Evolutionary conservation across 2,329 filamentous ascomycete species (phyloP).

Genomic region (Hymenoscyphus occultus): DNA sequence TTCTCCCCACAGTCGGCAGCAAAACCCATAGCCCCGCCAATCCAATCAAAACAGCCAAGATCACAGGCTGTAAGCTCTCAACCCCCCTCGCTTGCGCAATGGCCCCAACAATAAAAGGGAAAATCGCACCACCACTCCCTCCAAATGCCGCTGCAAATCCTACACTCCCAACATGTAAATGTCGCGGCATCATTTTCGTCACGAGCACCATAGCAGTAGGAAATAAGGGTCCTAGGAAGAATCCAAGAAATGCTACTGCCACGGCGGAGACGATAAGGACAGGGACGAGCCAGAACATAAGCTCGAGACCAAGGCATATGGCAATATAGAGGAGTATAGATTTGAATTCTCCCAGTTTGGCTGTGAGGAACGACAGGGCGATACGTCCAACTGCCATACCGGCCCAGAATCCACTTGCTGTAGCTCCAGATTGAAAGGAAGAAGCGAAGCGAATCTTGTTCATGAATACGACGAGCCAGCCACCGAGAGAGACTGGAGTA

Average conservation of each 20-base stretch:
- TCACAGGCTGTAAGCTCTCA: constrained; percentile 54
- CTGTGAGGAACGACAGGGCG: constrained; percentile 72
- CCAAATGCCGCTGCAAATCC: constrained; percentile 79
- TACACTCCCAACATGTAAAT: constrained; percentile 75
- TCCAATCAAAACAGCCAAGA: constrained; percentile 46
- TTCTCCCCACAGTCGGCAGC: constrained; percentile 13
- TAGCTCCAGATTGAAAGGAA: constrained; percentile 70
- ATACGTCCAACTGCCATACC: constrained; percentile 75
- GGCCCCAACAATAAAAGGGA: constrained; percentile 66
- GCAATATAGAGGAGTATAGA: constrained; percentile 62
- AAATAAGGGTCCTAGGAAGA: constrained; percentile 78
- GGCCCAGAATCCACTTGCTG: constrained; percentile 79
- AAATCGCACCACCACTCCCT: constrained; percentile 64
- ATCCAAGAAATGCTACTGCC: constrained; percentile 69
- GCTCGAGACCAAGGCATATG: constrained; percentile 59
- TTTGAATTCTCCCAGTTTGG: constrained; percentile 67
- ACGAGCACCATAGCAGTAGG: constrained; percentile 70
- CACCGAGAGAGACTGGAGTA: constrained; percentile 64
- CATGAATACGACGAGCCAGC: constrained; percentile 88
- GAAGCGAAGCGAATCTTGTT: constrained; percentile 68
- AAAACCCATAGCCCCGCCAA: constrained; percentile 23
- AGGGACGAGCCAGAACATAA: constrained; percentile 80
- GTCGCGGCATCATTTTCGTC: constrained; percentile 69
- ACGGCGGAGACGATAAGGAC: constrained; percentile 71
- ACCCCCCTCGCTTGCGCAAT: constrained; percentile 60